Conservation (phyloP, 2,329 filamentous ascomycete species). For the Fusarium acutatum region DNA sequence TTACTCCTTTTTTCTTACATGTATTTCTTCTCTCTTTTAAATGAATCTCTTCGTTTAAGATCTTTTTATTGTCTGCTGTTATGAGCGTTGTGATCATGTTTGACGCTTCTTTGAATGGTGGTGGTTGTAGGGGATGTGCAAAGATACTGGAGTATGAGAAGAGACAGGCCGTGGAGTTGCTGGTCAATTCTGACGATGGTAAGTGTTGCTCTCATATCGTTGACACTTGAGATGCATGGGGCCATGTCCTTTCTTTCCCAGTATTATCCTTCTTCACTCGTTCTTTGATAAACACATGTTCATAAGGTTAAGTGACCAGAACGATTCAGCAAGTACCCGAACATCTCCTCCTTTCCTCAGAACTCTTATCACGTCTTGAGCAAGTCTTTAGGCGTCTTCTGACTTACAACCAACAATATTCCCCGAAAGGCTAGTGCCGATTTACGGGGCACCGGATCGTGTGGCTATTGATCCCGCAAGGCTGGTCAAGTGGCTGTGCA, state of each 20-base stretch:
- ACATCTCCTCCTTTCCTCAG: too few species aligned
- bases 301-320: neutral
- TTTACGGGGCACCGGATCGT: neutral
- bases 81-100: neutral
- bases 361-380: neutral
- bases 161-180: neutral
- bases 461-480: conserved; percentile 7
- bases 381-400: neutral
- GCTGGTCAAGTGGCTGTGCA: conserved; percentile 2
- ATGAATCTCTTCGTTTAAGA: neutral
- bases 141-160: conserved; percentile 37
- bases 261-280: neutral
- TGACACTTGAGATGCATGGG: neutral
- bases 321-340: rapidly evolving
- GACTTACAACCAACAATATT: conserved; percentile 22
- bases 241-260: neutral
- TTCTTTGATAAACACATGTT: rapidly evolving
- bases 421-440: conserved; percentile 19
- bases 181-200: conserved; percentile 1
- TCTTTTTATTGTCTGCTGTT: too few species aligned
- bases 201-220: neutral
- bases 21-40: neutral
- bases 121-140: conserved; percentile 36
- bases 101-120: neutral
- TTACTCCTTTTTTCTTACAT: neutral